Evolutionary conservation across 2,329 filamentous ascomycete species (phyloP).

Genomic region (Neofusicoccum kwambonambiense): DNA sequence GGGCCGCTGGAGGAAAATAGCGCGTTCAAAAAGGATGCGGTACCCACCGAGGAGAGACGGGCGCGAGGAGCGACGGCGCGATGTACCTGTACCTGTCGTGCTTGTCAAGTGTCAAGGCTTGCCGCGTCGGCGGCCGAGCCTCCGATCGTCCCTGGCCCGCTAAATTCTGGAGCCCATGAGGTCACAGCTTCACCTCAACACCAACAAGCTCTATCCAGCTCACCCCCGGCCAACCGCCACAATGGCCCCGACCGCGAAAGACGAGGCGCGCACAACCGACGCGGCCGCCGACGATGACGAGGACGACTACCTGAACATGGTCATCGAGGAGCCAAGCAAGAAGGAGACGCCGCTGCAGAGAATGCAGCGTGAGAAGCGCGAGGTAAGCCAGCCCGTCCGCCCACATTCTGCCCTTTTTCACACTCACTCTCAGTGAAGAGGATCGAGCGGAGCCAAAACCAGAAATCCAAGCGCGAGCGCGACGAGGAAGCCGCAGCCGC

Average conservation of each 20-base stretch:
- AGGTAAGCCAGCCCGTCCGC: slow-evolving; percentile 32
- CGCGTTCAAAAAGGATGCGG: no score
- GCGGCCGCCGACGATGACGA: slow-evolving; percentile 31
- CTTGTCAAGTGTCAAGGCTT: neutral
- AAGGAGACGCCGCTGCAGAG: slow-evolving; percentile 65
- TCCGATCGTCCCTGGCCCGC: neutral
- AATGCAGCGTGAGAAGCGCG: slow-evolving; percentile 54
- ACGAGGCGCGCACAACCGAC: neutral
- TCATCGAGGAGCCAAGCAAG: slow-evolving; percentile 65
- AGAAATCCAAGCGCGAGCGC: slow-evolving; percentile 78
- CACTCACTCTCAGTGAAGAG: slow-evolving; percentile 16
- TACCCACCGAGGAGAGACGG: no score
- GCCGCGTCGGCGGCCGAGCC: slow-evolving; percentile 4
- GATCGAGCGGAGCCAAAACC: slow-evolving; percentile 9
- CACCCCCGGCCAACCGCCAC: neutral
- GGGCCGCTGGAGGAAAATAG: neutral
- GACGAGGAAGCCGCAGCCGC: slow-evolving; percentile 70
- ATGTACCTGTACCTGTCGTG: neutral
- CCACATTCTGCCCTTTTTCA: neutral
- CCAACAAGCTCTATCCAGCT: neutral
- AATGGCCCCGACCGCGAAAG: neutral
- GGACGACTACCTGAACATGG: slow-evolving; percentile 96
- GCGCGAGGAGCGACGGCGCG: neutral
- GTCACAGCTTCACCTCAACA: slow-evolving; percentile 5
- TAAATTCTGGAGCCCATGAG: slow-evolving; percentile 3